phyloP scores from a whole-genome alignment of 441 rosid genomes.

The Omphalea diandra region DNA sequence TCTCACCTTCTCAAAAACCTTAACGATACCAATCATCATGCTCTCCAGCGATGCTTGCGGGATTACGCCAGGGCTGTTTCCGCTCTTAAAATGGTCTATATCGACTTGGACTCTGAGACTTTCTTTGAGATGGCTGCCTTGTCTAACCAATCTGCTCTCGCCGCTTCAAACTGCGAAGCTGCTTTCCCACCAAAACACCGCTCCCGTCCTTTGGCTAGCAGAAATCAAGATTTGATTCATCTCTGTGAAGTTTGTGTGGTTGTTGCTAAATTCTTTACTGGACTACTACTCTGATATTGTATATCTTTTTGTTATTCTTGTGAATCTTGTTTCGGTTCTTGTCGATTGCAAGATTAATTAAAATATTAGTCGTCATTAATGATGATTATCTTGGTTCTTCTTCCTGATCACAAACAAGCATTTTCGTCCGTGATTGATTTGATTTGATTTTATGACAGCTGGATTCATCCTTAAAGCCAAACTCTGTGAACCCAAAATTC shows the following conservation, averaged over 20 bases:
- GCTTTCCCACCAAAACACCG: constrained; percentile 11
- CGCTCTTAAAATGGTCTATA: constrained; percentile 15
- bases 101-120: constrained; percentile 39
- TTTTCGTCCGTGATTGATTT: too few species aligned
- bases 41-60: constrained; percentile 24
- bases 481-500: not conserved
- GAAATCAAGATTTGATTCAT: constrained; percentile 23
- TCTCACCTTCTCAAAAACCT: too few species aligned
- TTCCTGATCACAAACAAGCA: too few species aligned
- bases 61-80: too few species aligned
- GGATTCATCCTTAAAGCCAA: constrained; percentile 5
- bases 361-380: too few species aligned
- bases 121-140: constrained; percentile 23
- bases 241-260: constrained; percentile 26
- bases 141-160: constrained; percentile 18
- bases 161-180: constrained; percentile 23
- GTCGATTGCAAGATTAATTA: too few species aligned
- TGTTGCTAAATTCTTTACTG: constrained; percentile 26
- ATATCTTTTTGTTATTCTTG: too few species aligned
- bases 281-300: too few species aligned
- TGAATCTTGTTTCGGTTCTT: too few species aligned
- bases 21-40: not conserved
- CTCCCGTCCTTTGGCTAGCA: not conserved
- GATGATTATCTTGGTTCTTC: too few species aligned
- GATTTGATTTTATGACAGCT: too few species aligned